Evolutionary conservation across 176 grass and related monocot species (phyloP).

Genomic region (Calamus simplicifolius): DNA sequence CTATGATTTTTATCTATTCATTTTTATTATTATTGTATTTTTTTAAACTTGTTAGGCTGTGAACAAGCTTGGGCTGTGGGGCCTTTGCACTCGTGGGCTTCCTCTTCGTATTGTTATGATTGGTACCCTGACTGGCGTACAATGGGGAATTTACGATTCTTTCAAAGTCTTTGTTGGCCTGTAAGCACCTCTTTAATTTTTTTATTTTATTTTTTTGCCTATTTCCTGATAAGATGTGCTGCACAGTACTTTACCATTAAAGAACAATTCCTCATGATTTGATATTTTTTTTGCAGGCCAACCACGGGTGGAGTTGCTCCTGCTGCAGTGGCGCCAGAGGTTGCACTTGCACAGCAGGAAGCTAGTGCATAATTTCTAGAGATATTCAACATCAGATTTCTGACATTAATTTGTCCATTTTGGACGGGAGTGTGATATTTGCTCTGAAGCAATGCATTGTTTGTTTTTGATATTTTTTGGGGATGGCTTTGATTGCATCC

Average conservation of each 20-base stretch:
- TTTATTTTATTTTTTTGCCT: background rate
- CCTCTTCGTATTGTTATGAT: constrained; percentile 77
- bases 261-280: background rate
- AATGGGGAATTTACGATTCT: constrained; percentile 77
- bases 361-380: constrained; percentile 19
- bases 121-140: constrained; percentile 63
- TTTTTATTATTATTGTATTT: background rate
- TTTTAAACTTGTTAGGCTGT: constrained; percentile 46
- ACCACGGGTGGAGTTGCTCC: constrained; percentile 60
- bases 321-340: constrained; percentile 16
- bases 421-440: constrained; percentile 30
- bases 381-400: constrained; percentile 27
- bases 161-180: constrained; percentile 86
- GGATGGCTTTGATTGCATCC: constrained; percentile 48
- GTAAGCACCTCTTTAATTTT: constrained; percentile 34
- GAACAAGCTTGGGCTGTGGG: constrained; percentile 67
- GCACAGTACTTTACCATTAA: too few relatives aligned
- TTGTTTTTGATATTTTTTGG: constrained; percentile 40
- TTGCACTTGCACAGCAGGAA: constrained; percentile 23
- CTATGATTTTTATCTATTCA: too few relatives aligned
- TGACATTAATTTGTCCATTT: constrained; percentile 1
- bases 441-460: constrained; percentile 11
- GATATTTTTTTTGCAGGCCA: constrained; percentile 28
- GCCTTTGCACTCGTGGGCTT: constrained; percentile 62
- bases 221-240: background rate